These are phyloP conservation scores for Neurospora sp. DNA, from an alignment of 2,329 filamentous ascomycete species.

Conservation along the genomic window DNA sequence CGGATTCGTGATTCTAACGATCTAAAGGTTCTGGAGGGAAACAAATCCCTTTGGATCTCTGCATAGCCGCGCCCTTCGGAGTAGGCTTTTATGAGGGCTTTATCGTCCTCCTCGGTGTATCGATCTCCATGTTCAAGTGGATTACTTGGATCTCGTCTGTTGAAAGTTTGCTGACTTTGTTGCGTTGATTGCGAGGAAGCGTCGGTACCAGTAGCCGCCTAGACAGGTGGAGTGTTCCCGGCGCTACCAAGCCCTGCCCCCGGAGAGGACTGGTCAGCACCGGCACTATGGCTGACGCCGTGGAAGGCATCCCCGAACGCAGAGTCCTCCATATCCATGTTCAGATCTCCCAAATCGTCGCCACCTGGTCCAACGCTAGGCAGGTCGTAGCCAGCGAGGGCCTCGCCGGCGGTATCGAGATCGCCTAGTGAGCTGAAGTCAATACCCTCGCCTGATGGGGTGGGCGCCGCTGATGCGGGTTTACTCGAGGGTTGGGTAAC, in stretches of 20 bases:
- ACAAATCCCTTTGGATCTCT: background rate
- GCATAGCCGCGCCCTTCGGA: background rate
- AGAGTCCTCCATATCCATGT: slow-evolving; percentile 65
- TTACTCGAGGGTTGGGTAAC: slow-evolving; percentile 21
- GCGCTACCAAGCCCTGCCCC: background rate
- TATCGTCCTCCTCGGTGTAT: background rate
- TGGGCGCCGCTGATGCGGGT: slow-evolving; percentile 32
- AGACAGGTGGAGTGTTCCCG: background rate
- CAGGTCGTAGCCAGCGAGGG: slow-evolving; percentile 55
- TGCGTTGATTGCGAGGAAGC: background rate
- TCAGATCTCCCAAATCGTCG: slow-evolving; percentile 42
- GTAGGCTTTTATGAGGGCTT: background rate
- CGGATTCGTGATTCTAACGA: background rate
- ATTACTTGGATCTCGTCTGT: background rate
- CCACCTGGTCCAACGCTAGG: slow-evolving; percentile 36
- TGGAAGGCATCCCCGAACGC: slow-evolving; percentile 81
- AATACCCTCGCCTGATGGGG: slow-evolving; percentile 40
- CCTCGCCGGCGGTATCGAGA: slow-evolving; percentile 62
- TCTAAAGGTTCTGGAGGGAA: background rate
- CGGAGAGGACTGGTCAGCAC: slow-evolving; percentile 16
- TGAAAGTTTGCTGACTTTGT: background rate
- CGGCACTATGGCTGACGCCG: slow-evolving; percentile 36
- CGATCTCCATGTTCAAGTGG: too few species aligned
- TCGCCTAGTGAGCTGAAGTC: slow-evolving; percentile 56
- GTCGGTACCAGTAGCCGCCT: background rate